Evolutionary conservation across 2,329 filamentous ascomycete species (phyloP), one percentile per base, ranked within the genome.

Genomic region (Arthroderma sp.): DNA sequence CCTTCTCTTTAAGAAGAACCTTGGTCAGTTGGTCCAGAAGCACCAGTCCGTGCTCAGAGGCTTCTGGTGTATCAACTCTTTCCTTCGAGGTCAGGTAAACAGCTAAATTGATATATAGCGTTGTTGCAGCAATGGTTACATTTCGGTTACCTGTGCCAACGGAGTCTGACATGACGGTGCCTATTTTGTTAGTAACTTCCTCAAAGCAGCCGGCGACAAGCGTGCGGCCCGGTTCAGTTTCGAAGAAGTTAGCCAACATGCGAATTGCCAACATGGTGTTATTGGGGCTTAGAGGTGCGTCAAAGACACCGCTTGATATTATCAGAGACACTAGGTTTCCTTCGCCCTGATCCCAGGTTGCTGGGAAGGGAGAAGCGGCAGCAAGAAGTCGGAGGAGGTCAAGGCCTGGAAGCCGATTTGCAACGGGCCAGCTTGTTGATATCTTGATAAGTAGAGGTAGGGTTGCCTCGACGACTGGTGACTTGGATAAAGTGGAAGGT

Each of bases 381-480:
- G 87, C 85, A 28, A 93, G 77, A 53, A 94, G 83, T n/a, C 93
- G 87, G 4, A 97, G 78, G 1, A 97, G 77, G 69, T 97, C 93
- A 0, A 98, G 80, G 11, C 84, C 88, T 0, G 93, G 87, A 0
- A 98, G 79, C 49, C 90, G 85, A 63, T 88, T 87, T 11, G 83
- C 77, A 56, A 86, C 83, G 1, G 91, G 86, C 93, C 93, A 98
- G 33, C 77, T 71, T 0, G 87, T 88, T 17, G 84, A 81, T 56
- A 94, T 79, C 65, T 84, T 88, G 58, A 89, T 74, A 4, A 90
- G 76, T 0, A 89, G 73, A 21, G 83, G 76, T 2, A 91, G 71
- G 0, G 82, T 79, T 17, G 74, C 67, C 5, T 78, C 70, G 5
- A 82, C 69, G 23, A 70, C 74, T 41, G 79, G 71, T 35, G 78